phyloP scores from a whole-genome alignment of 1,284 basidiomycete species.

The Mycosarcoma mackinlayi region DNA sequence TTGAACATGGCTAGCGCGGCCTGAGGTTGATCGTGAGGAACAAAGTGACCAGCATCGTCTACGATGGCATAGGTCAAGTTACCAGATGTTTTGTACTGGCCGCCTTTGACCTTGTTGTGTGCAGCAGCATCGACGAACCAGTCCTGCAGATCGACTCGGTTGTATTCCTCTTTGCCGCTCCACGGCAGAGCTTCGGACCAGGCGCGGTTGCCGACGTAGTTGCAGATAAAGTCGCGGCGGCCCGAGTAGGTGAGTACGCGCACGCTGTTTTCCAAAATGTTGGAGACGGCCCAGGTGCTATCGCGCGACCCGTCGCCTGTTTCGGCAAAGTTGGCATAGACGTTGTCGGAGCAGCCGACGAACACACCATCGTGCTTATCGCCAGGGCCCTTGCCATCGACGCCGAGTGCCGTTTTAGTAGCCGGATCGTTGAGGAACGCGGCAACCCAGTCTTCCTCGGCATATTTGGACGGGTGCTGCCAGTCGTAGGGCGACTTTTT shows the following conservation, averaged over 20 bases:
- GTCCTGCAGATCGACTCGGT: conserved; percentile 33
- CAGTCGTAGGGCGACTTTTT: conserved; percentile 60
- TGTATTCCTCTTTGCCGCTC: conserved; percentile 50
- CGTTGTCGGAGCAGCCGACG: conserved; percentile 62
- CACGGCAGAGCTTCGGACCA: conserved; percentile 62
- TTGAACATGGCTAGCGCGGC: conserved; percentile 60
- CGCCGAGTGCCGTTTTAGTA: conserved; percentile 53
- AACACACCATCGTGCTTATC: conserved; percentile 65
- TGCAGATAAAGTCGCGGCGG: conserved; percentile 64
- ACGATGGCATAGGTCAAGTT: conserved; percentile 60
- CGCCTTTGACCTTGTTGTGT: conserved; percentile 31
- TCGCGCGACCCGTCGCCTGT: conserved; percentile 64
- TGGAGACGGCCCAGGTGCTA: conserved; percentile 61
- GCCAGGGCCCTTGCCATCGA: conserved; percentile 58
- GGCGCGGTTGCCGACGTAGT: conserved; percentile 58
- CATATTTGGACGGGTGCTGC: conserved; percentile 57
- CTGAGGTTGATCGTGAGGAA: conserved; percentile 61
- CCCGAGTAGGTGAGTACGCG: conserved; percentile 63
- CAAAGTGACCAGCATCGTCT: conserved; percentile 64
- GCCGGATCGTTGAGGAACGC: conserved; percentile 57
- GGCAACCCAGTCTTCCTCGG: conserved; percentile 61
- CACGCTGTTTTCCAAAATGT: conserved; percentile 48
- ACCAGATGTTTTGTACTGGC: conserved; percentile 47
- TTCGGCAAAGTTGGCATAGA: conserved; percentile 59
- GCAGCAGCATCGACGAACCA: conserved; percentile 48